Percentiles rank a stretch among this genome's conserved stretches.
phyloP scores from a whole-genome alignment of 768 basidiomycete species.

The Amylocystis lapponica region DNA sequence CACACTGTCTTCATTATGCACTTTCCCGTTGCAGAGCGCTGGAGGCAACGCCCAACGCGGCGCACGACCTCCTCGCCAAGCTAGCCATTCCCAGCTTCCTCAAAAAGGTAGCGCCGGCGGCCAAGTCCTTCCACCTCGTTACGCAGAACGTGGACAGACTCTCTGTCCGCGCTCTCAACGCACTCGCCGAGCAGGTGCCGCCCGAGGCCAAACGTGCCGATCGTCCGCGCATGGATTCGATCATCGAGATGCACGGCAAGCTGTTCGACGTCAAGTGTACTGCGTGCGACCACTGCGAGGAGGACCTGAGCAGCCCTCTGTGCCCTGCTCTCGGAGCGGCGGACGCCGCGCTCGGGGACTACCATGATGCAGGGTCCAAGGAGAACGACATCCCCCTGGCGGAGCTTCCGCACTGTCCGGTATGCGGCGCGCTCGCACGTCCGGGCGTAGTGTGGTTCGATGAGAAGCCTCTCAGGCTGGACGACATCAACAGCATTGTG shows the following conservation, averaged over 20 bases:
- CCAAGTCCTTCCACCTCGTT: constrained; percentile 41
- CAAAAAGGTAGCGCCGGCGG: constrained; percentile 32
- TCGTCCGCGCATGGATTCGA: constrained; percentile 5
- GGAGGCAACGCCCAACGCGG: constrained; percentile 48
- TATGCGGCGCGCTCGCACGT: constrained; percentile 27
- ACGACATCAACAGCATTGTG: constrained; percentile 23
- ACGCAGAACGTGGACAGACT: constrained; percentile 58
- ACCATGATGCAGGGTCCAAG: constrained; percentile 27
- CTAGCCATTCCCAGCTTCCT: constrained; percentile 36
- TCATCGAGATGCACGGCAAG: constrained; percentile 55
- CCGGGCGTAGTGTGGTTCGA: constrained; percentile 42
- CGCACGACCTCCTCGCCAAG: constrained; percentile 44
- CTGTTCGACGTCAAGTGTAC: constrained; percentile 52
- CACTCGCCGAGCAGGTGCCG: constrained; percentile 1
- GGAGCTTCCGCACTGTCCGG: constrained; percentile 26
- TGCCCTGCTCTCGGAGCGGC: constrained; percentile 16
- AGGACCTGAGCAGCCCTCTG: constrained; percentile 23
- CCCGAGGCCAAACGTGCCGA: background rate
- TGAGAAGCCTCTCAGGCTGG: constrained; percentile 25
- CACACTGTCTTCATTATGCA: too few relatives aligned
- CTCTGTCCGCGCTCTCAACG: constrained; percentile 30
- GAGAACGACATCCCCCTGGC: constrained; percentile 18
- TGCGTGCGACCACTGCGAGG: constrained; percentile 37
- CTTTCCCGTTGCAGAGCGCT: too few relatives aligned
- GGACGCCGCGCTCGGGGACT: constrained; percentile 14